A percentile compares a stretch with the other conserved stretches of the same genome.
phyloP scores from a whole-genome alignment of 768 basidiomycete genomes.

The Megacollybia marginata region DNA sequence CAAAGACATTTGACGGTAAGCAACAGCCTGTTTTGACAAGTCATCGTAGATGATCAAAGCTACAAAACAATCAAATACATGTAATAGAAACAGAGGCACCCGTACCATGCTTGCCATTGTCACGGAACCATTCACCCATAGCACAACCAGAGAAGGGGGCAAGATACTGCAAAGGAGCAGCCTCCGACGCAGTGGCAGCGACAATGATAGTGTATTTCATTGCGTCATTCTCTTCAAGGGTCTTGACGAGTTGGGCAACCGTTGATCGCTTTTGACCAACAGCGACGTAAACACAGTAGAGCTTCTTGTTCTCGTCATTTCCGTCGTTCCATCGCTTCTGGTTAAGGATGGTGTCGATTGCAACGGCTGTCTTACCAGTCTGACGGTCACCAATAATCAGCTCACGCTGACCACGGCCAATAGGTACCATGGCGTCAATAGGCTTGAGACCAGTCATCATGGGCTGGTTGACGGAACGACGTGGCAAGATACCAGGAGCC shows the following conservation, averaged over 20 bases:
- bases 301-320: slow-evolving; percentile 92
- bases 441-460: slow-evolving; percentile 99
- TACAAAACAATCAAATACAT: slow-evolving; percentile 18
- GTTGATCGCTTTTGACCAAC: slow-evolving; percentile 99
- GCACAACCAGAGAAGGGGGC: slow-evolving; percentile 99
- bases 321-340: slow-evolving; percentile 99
- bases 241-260: slow-evolving; percentile 98
- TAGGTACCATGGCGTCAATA: slow-evolving; percentile 99
- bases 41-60: slow-evolving; percentile 99
- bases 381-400: slow-evolving; percentile 99
- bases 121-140: slow-evolving; percentile 99
- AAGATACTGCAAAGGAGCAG: slow-evolving; percentile 97
- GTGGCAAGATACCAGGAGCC: slow-evolving; percentile 98
- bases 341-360: slow-evolving; percentile 99
- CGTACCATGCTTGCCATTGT: slow-evolving; percentile 98
- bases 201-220: slow-evolving; percentile 99
- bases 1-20: slow-evolving; percentile 99
- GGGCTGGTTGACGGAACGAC: slow-evolving; percentile 99
- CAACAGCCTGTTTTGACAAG: slow-evolving; percentile 99
- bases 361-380: slow-evolving; percentile 98
- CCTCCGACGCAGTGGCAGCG: slow-evolving; percentile 98
- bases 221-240: slow-evolving; percentile 99
- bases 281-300: slow-evolving; percentile 99
- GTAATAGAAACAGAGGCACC: neutral
- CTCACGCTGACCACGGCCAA: slow-evolving; percentile 99